Base-by-base conservation (phyloP, 495 filamentous ascomycete genomes). In the Xylaria sp. region DNA sequence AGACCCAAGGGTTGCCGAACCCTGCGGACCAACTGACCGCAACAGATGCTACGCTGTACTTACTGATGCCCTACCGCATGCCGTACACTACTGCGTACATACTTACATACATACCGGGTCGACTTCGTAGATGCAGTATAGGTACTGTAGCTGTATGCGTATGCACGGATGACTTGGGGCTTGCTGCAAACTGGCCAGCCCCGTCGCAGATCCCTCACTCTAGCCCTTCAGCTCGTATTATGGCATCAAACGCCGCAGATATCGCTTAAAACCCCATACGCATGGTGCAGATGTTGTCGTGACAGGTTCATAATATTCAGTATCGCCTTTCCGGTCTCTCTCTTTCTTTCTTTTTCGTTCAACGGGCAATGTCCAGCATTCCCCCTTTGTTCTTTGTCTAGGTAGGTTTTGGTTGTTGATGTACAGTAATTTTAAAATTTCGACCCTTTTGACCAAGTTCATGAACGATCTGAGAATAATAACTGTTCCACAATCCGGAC, bases 401-500 rank as follows among this genome's bases (percentile, higher is more conserved):
- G 31, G 50, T n/a, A n/a, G n/a, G n/a, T n/a, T 24, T 35, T 50
- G n/a, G n/a, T 8, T 41, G 31, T 41, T 67, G 40, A 33, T 68
- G 26, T 78, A 72, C 72, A 78, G 33, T 37, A 26, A 53, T 4
- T 17, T 6, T 53, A 1, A 19, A 12, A 19, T 29, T 55, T 31
- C 48, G 46, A 31, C 12, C 9, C 17, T 17, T 17, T 43, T 14
- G 2, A 17, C 7, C 8, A 15, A 29, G 6, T 24, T 67, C 24
- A 66, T 40, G 44, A 73, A 15, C 66, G 19, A 68, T 78, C 74
- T 7, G 68, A 67, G 58, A 78, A 78, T 15, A 62, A n/a, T 1
- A 78, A 55, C 37, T 67, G 70, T 58, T 78, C 76, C 31, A 80
- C 71, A 64, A 80, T 80, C 15, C 74, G 71, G 33, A 76, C 58